Evolutionary conservation across 2,329 filamentous ascomycete species (phyloP).

Genomic region (Diaporthe vaccinii): DNA sequence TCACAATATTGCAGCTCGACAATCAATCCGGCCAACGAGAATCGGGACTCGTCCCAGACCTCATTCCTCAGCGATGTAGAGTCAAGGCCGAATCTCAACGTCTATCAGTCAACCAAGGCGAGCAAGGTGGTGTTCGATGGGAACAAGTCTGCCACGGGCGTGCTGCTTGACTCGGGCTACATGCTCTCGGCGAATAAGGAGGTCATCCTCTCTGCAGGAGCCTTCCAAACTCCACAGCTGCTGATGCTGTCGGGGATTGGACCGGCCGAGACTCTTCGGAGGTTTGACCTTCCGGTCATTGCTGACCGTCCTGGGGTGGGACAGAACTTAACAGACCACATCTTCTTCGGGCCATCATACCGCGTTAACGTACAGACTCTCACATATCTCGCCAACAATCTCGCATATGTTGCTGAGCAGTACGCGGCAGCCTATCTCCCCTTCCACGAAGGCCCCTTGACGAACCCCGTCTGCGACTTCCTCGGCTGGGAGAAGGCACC

Average conservation of each 20-base stretch:
- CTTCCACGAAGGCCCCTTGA: slow-evolving; percentile 7
- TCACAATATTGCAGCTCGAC: slow-evolving; percentile 14
- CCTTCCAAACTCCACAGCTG: slow-evolving; percentile 56
- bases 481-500: slow-evolving; percentile 27
- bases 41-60: slow-evolving; percentile 15
- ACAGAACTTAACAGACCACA: slow-evolving; percentile 28
- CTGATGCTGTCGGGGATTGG: slow-evolving; percentile 46
- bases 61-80: background rate
- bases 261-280: slow-evolving; percentile 42
- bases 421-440: background rate
- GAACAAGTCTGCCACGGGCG: slow-evolving; percentile 29
- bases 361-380: slow-evolving; percentile 14
- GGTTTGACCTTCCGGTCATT: slow-evolving; percentile 48
- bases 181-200: slow-evolving; percentile 45
- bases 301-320: slow-evolving; percentile 46
- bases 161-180: background rate
- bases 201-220: slow-evolving; percentile 58
- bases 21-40: background rate
- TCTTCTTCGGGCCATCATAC: slow-evolving; percentile 22
- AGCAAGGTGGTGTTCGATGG: slow-evolving; percentile 1
- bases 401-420: background rate
- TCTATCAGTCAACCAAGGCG: slow-evolving; percentile 16
- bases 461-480: slow-evolving; percentile 8
- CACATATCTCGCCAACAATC: slow-evolving; percentile 3
- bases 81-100: background rate